Evolutionary conservation across 306 rosid species (phyloP), one percentile per base, ranked within the genome.

Genomic region (Elaeagnus macrophylla): DNA sequence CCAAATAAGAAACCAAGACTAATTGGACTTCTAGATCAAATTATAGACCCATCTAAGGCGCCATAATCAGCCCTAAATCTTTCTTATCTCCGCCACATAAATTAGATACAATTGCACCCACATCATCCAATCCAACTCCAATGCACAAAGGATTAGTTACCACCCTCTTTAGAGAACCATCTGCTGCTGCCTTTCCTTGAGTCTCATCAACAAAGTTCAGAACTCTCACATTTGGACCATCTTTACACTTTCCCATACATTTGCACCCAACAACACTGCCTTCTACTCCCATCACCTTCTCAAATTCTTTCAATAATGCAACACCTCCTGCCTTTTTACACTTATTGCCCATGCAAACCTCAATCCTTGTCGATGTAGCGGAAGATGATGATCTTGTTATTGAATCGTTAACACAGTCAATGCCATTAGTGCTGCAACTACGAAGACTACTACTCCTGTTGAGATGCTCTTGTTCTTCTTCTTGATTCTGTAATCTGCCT

Each of bases 181-280:
- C 68, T 60, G 7, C 52, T 5, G 60, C 41, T 42, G 70, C 79
- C 37, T 57, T 65, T 12, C 64, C 54, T 37, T 77, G n/a, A 14
- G 19, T 45, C 51, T 38, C 75, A 65, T 50, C 70, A 15, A 53
- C 49, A 19, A 67, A 39, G 38, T 53, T 75, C 54, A 37, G 59
- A 71, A 93, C 73, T 75, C 82, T 87, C 44, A 84, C 95, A 59
- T 93, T 93, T 6, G 99, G 99, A 35, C 81, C 96, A 59, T 37
- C 69, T 73, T 66, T 87, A 75, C 99, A 93, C 79, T 87, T 84
- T 5, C 99, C 99, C 96, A 93, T 71, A 73, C 99, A 93, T 64
- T 93, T 93, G 48, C 94, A 82, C 39, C 68, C 84, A 43, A 83
- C 83, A 65, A 84, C 95, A 58, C 76, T 65, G 5, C 82, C 81